Conservation (phyloP, 768 basidiomycete genomes). For the Phaeolepiota aurea region DNA sequence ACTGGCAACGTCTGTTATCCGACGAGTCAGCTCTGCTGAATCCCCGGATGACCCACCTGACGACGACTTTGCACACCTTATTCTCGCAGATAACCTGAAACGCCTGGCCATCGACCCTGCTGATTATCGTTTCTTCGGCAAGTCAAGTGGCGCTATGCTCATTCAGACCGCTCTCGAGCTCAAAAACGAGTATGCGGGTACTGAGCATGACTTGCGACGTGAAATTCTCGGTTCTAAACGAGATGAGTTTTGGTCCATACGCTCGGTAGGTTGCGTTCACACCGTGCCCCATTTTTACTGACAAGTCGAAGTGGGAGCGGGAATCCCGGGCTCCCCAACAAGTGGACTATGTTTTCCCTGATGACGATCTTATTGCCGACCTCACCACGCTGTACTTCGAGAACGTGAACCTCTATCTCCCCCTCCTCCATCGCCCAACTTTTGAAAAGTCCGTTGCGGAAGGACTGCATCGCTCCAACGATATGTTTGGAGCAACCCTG, state of each 20-base stretch:
- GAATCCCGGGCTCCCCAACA: conserved; percentile 5
- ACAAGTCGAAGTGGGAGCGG: conserved; percentile 27
- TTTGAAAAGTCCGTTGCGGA: conserved; percentile 46
- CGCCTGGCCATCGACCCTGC: conserved; percentile 21
- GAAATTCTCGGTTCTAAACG: conserved; percentile 14
- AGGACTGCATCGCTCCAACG: conserved; percentile 40
- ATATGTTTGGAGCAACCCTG: conserved; percentile 48
- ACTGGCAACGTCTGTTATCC: conserved; percentile 24
- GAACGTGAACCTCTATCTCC: conserved; percentile 45
- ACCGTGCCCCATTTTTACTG: background rate
- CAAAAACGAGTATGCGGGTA: conserved; percentile 46
- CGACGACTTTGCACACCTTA: conserved; percentile 24
- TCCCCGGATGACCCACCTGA: conserved; percentile 17
- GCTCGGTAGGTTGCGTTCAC: conserved; percentile 19
- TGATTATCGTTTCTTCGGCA: conserved; percentile 44
- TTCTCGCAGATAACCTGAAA: conserved; percentile 27
- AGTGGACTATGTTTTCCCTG: conserved; percentile 36
- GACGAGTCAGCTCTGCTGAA: conserved; percentile 13
- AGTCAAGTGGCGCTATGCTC: conserved; percentile 47
- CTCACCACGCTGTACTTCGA: conserved; percentile 64
- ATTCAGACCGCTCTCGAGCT: conserved; percentile 48
- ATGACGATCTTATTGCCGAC: conserved; percentile 34
- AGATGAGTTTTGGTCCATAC: conserved; percentile 28
- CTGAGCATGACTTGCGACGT: conserved; percentile 7
- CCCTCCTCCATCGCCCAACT: conserved; percentile 66